phyloP scores from a whole-genome alignment of 129 eudicot species.

The Ambrosia artemisiifolia region DNA sequence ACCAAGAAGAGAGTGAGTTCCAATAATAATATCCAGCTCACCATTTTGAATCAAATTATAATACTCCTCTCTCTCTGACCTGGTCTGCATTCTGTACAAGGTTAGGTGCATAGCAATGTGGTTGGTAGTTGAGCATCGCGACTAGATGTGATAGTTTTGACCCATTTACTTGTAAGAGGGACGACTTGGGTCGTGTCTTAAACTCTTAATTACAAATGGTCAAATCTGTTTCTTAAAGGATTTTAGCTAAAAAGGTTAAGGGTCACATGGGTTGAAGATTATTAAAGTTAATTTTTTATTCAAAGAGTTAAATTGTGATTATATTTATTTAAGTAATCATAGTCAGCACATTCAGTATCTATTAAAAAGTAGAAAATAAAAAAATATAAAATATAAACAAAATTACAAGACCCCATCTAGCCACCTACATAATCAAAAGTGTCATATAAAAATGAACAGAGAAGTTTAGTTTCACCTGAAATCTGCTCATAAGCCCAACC shows the following conservation, averaged over 20 bases:
- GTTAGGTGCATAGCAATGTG: constrained; percentile 30
- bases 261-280: constrained; percentile 11
- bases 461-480: constrained; percentile 60
- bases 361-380: background rate
- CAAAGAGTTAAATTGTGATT: background rate
- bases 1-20: constrained; percentile 94
- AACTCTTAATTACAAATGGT: constrained; percentile 1
- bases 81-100: constrained; percentile 59
- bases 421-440: constrained; percentile 1
- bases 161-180: background rate
- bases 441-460: constrained; percentile 1
- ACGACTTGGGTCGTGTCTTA: constrained; percentile 5
- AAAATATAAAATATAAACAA: background rate
- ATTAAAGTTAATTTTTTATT: constrained; percentile 1
- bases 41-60: constrained; percentile 70
- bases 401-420: background rate
- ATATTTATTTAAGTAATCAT: background rate
- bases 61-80: constrained; percentile 72
- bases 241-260: background rate
- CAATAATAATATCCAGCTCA: constrained; percentile 79
- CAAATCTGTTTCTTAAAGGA: background rate
- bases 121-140: constrained; percentile 12
- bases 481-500: constrained; percentile 95
- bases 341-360: background rate
- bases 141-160: background rate